Evolutionary conservation across 208 protist species (phyloP), one percentile per base, ranked within the genome.

Genomic region (Herpetomonas samuelpessoai): DNA sequence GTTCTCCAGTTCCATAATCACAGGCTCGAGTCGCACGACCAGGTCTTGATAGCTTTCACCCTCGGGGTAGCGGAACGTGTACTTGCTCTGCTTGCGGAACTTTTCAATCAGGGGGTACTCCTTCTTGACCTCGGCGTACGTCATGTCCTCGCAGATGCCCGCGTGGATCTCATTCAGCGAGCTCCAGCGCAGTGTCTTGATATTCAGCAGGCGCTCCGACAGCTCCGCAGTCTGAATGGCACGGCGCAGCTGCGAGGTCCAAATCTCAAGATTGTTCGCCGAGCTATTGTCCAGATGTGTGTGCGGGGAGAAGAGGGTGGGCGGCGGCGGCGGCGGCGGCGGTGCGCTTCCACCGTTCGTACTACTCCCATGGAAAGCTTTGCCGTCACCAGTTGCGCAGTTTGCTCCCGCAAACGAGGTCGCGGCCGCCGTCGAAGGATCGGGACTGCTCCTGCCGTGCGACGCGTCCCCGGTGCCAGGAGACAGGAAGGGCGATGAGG

Each of bases 1-100:
- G 54, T 92, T 92, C 67, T 96, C 87, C 1, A 96, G 75, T 47
- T 94, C 86, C 81, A 96, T 89, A 45, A 96, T 93, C n/a, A 96
- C 84, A 0, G 88, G 88, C 68, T 96, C 87, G 19, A 96, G 75
- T 0, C 91, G 87, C 55, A 81, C 50, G 4, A 93, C 88, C 22
- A 96, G 68, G 57, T 96, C 91, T 51, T 96, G 88, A 49, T 96
- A 96, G 61, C 83, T 92, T 65, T 96, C 91, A 1, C 91, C 91
- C 12, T 83, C 76, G 0, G 91, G 91, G 62, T 96, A 96, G 44
- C 91, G 88, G 49, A 92, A 96, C 27, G 82, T 83, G 58, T 93
- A 96, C 68, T 92, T 96, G 74, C 69, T 91, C 45, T 74, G 61
- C 22, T 76, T 74, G 26, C 88, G 76, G 31, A 93, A 93, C 24